These are phyloP conservation scores for Aspergillus sp. DNA, from an alignment of 2,329 filamentous ascomycete species.

Conservation along the genomic window DNA sequence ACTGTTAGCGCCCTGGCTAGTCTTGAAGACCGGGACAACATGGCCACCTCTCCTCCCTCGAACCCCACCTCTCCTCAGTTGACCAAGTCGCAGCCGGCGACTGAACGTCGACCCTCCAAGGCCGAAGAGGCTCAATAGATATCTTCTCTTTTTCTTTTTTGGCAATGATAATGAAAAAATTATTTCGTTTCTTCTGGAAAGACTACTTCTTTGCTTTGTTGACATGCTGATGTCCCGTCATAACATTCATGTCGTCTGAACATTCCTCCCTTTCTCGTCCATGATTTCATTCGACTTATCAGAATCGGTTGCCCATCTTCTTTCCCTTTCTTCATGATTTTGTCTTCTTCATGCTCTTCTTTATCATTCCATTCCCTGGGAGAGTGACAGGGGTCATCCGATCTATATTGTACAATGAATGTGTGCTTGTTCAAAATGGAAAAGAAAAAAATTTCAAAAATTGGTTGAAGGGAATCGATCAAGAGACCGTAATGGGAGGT, in stretches of 20 bases:
- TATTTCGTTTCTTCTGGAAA: slow-evolving; percentile 36
- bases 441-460: neutral
- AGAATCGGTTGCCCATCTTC: slow-evolving; percentile 17
- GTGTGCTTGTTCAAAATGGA: slow-evolving; percentile 8
- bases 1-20: slow-evolving; percentile 45
- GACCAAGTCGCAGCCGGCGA: slow-evolving; percentile 47
- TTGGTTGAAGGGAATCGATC: slow-evolving; percentile 9
- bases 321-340: slow-evolving; percentile 8
- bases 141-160: slow-evolving; percentile 25
- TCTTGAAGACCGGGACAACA: slow-evolving; percentile 47
- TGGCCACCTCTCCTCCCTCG: slow-evolving; percentile 50
- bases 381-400: slow-evolving; percentile 11
- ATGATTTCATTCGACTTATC: slow-evolving; percentile 15
- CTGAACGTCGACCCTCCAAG: slow-evolving; percentile 45
- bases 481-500: neutral
- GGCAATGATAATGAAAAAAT: slow-evolving; percentile 39
- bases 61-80: slow-evolving; percentile 48
- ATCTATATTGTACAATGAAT: slow-evolving; percentile 24
- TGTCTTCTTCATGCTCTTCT: slow-evolving; percentile 7
- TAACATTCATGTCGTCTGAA: slow-evolving; percentile 17
- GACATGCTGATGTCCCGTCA: slow-evolving; percentile 16
- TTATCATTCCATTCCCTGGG: slow-evolving; percentile 2
- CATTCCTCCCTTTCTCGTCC: slow-evolving; percentile 24
- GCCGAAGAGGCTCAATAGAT: slow-evolving; percentile 43
- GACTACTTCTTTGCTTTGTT: slow-evolving; percentile 23